These are phyloP conservation scores for Cicer bijugum DNA, from an alignment of 306 rosid species.

Conservation along the genomic window DNA sequence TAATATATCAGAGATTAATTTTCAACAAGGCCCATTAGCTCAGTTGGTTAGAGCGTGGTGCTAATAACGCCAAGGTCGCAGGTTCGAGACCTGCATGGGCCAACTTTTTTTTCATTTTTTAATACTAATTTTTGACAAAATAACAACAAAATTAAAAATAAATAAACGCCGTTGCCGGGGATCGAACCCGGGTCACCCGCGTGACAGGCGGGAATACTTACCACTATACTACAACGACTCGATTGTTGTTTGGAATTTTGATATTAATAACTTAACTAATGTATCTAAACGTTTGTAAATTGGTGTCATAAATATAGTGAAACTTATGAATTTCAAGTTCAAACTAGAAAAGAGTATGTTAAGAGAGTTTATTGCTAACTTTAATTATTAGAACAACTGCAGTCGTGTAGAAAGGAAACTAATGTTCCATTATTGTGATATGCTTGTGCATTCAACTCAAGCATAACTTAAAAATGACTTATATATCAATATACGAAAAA, in stretches of 20 bases:
- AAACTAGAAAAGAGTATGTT: no score
- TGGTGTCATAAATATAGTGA: background rate
- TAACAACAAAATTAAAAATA: no score
- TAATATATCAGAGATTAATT: no score
- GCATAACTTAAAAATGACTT: no score
- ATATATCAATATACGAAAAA: no score
- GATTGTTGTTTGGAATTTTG: fast-evolving
- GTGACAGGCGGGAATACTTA: slow-evolving; percentile 2
- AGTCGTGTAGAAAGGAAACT: no score
- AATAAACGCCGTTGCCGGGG: background rate
- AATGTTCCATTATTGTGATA: no score
- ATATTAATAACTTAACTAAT: no score
- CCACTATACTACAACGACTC: slow-evolving; percentile 4
- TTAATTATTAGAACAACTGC: no score
- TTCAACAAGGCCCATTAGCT: slow-evolving; percentile 16
- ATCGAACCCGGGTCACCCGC: background rate
- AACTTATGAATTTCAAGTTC: background rate
- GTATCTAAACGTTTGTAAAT: no score
- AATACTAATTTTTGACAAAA: background rate
- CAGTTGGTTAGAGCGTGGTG: slow-evolving; percentile 52
- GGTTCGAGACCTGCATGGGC: slow-evolving; percentile 47
- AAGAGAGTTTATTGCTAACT: no score
- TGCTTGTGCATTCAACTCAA: no score
- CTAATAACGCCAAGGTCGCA: slow-evolving; percentile 51
- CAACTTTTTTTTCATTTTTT: background rate